These are phyloP conservation scores for Zygosaccharomyces pseudorouxii DNA, from an alignment of 805 yeast genomes.

Conservation along the genomic window DNA sequence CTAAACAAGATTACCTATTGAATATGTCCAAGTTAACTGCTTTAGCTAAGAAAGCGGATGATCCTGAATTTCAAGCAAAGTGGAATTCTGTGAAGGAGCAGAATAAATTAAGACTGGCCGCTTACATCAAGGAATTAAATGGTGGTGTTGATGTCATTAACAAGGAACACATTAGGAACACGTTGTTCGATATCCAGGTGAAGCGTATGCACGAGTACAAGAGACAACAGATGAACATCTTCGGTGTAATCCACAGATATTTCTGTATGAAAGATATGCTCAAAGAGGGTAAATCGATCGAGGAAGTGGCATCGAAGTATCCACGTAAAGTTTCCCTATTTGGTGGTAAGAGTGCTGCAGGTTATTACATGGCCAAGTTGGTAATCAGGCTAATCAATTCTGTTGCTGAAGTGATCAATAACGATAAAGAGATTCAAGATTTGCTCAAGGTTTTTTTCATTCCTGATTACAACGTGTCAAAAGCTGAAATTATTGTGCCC, in stretches of 20 bases:
- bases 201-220: constrained; percentile 94
- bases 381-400: constrained; percentile 81
- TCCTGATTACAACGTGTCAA: constrained; percentile 91
- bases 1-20: constrained; percentile 64
- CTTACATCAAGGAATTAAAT: constrained; percentile 58
- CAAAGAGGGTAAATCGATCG: constrained; percentile 43
- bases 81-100: constrained; percentile 70
- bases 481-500: constrained; percentile 86
- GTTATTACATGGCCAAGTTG: constrained; percentile 90
- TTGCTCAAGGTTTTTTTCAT: constrained; percentile 80
- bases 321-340: constrained; percentile 75
- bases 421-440: constrained; percentile 68
- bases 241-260: constrained; percentile 83
- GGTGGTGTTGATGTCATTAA: constrained; percentile 53
- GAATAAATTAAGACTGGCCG: constrained; percentile 66
- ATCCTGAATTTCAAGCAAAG: constrained; percentile 55
- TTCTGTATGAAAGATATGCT: constrained; percentile 57
- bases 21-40: constrained; percentile 63
- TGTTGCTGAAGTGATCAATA: constrained; percentile 76
- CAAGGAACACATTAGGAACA: constrained; percentile 50
- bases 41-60: constrained; percentile 63
- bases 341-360: constrained; percentile 98
- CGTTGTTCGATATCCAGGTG: constrained; percentile 85
- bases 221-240: constrained; percentile 89
- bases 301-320: constrained; percentile 55